Base-by-base conservation (phyloP, 352 stramenopile species). In the Phytopythium kandeliae region DNA sequence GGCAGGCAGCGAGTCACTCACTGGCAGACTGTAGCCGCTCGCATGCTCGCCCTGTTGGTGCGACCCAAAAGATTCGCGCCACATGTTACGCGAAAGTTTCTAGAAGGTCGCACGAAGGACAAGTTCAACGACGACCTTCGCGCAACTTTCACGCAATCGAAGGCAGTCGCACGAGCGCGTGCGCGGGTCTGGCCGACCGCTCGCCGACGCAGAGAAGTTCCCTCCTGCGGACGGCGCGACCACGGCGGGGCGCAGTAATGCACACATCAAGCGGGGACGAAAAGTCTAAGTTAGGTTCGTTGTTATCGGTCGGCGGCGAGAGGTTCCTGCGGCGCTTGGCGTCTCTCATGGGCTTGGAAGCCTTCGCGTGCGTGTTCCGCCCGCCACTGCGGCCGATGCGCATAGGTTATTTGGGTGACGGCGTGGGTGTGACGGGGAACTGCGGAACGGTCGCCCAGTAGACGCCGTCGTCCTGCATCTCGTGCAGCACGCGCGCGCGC, bases 391-490 rank as follows among this genome's bases (percentile, higher is more conserved):
- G n/a, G n/a, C n/a, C n/a, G n/a, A n/a, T n/a, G n/a, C n/a, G n/a
- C n/a, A n/a, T n/a, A n/a, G 19, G 15, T 43, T 19, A 43, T 21
- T 44, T 30, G 19, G 17, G 35, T 5, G 35, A 40, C 0, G 22
- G 40, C 40, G 40, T 31, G 40, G 22, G 30, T 30, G 72, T 65
- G 37, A 85, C 52, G 11, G 77, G 77, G 28, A 89, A 48, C 47
- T 89, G 74, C 37, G 78, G 72, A 35, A 72, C 68, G 9, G 63
- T 57, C 12, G 78, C 74, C 63, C 74, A 89, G 57, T 84, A 83
- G 3, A 51, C 47, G 45, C 72, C 78, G 24, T 71, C 68, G 48
- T 85, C 60, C 43, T 70, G 71, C 48, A 78, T 75, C 50, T 56
- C 54, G 31, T 80, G 66, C 49, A 63, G 62, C 62, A 86, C 67